Evolutionary conservation across 1,139 yeast species (phyloP), one percentile per base, ranked within the genome.

Genomic region (Magnusiomyces suaveolens): DNA sequence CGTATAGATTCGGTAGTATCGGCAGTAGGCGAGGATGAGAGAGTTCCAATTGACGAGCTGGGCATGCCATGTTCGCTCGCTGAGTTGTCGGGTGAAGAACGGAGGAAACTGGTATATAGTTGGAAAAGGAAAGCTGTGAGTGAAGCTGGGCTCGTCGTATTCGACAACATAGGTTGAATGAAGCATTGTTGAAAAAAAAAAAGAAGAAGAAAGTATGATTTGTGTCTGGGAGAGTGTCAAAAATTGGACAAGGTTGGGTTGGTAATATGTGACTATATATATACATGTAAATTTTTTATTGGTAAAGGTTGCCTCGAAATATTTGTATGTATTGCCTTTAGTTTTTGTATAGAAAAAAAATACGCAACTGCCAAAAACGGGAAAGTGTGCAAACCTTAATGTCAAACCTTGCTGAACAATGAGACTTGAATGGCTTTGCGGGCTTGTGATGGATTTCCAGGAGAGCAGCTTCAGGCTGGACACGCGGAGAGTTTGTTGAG

Each of bases 81-180:
- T 92, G 41, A 94, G 89, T 69, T 92, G 98, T 57, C 81, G 76
- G 3, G 97, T 92, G 71, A 84, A 92, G 62, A 92, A 80, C 0
- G 98, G 98, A 6, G 97, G 97, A 69, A 88, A 92, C 46, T 83
- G 75, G 69, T 88, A 87, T 46, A 90, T 86, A 52, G 82, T 75
- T 6, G 96, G 96, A 63, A 82, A 83, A 18, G 53, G 54, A 38
- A 56, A 56, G 29, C 50, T 47, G 2, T 46, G 48, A 21, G 43
- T 47, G n/a, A 36, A 16, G 4, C 43, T 21, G 10, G 50, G 32
- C 14, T 36, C 32, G 23, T 36, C 50, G 26, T 47, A 36, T 3
- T 47, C 50, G 38, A 47, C 33, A 12, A 29, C 33, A 29, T 29
- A 29, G 12, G 33, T 29, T 29, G 33, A 29, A 29, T 29, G 33